These are phyloP conservation scores for Boechera stricta DNA, from an alignment of 345 rosid genomes.

Conservation along the genomic window DNA sequence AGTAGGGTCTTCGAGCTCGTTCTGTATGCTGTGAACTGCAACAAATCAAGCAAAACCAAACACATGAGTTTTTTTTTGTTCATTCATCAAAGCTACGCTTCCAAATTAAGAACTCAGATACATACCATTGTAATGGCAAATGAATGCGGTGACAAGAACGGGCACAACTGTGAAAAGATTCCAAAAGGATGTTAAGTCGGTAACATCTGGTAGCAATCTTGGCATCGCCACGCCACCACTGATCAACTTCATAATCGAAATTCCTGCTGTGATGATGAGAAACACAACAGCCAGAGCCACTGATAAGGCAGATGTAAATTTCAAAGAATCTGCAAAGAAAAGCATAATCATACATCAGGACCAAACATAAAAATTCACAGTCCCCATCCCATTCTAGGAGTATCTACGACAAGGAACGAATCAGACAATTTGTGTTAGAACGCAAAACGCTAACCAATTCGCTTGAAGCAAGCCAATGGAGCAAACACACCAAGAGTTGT, in stretches of 20 bases:
- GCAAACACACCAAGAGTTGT: slow-evolving; percentile 72
- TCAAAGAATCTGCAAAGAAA: slow-evolving; percentile 80
- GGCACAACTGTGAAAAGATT: slow-evolving; percentile 87
- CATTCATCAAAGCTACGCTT: slow-evolving; percentile 1
- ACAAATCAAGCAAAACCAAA: slow-evolving; percentile 6
- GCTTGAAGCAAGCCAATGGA: slow-evolving; percentile 84
- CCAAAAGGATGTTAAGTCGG: slow-evolving; percentile 70
- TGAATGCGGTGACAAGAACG: slow-evolving; percentile 85
- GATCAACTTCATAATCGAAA: slow-evolving; percentile 67
- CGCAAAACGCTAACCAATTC: slow-evolving; percentile 62
- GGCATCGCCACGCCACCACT: slow-evolving; percentile 78
- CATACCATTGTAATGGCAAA: slow-evolving; percentile 94
- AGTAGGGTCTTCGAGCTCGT: slow-evolving; percentile 74
- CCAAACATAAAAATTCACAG: background rate
- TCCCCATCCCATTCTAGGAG: background rate
- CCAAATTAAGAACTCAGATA: slow-evolving; percentile 35
- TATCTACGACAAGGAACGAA: background rate
- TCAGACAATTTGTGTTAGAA: background rate
- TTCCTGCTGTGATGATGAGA: slow-evolving; percentile 78
- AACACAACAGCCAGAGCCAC: slow-evolving; percentile 84
- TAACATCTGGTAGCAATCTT: slow-evolving; percentile 75
- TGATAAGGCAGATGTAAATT: slow-evolving; percentile 83
- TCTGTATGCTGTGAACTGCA: slow-evolving; percentile 87
- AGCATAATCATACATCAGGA: slow-evolving; percentile 7
- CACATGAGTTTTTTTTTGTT: slow-evolving; percentile 1